Conservation (phyloP, 495 filamentous ascomycete genomes). For the Penicillium herquei region DNA sequence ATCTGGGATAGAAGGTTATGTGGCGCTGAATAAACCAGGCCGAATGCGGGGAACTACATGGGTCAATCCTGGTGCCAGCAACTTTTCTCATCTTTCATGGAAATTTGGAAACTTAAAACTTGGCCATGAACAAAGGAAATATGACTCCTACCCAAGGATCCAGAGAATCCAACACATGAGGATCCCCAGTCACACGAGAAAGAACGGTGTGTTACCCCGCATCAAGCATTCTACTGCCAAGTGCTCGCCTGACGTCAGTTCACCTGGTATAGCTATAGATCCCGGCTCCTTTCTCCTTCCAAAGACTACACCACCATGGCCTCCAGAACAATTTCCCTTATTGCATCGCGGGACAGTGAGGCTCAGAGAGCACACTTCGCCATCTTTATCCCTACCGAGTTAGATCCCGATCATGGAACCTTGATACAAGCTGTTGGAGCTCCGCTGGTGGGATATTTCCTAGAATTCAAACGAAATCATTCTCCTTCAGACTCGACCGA, state of each 20-base stretch:
- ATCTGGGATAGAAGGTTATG: too few species aligned
- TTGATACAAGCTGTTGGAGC: conserved; percentile 34
- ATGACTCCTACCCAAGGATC: too few species aligned
- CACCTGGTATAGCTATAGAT: not conserved
- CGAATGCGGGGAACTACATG: too few species aligned
- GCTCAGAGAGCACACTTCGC: conserved; percentile 34
- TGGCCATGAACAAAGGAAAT: too few species aligned
- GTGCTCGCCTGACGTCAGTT: not conserved
- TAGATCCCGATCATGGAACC: conserved; percentile 16
- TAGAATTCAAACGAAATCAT: conserved; percentile 33
- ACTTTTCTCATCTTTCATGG: too few species aligned
- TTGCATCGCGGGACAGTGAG: conserved; percentile 20
- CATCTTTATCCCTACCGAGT: conserved; percentile 30
- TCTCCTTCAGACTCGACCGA: conserved; percentile 8
- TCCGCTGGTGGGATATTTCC: conserved; percentile 30
- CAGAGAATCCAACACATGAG: too few species aligned
- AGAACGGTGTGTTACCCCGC: not conserved
- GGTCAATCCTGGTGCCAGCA: too few species aligned
- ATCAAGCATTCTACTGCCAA: not conserved
- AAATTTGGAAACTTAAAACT: too few species aligned
- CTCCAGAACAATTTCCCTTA: conserved; percentile 22
- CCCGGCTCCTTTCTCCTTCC: not conserved
- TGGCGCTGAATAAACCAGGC: too few species aligned
- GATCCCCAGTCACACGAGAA: not conserved
- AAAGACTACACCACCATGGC: conserved; percentile 3